These are phyloP conservation scores for Pleurotus pulmonarius DNA, from an alignment of 768 basidiomycete species.

Conservation along the genomic window DNA sequence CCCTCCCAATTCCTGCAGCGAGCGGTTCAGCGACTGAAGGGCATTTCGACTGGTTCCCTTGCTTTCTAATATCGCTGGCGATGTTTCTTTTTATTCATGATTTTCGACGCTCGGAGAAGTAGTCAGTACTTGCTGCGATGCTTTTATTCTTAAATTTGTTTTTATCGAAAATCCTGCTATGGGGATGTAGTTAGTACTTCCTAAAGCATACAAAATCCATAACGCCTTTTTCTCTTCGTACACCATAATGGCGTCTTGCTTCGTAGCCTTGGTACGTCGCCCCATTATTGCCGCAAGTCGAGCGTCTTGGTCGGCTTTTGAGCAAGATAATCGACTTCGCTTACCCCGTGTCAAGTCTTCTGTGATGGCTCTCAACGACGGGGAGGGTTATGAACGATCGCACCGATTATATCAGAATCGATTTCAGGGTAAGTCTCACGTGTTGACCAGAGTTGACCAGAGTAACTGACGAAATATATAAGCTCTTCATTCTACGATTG, in stretches of 20 bases:
- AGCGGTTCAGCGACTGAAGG: slow-evolving; percentile 34
- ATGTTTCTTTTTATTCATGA: background rate
- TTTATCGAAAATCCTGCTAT: background rate
- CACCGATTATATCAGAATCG: slow-evolving; percentile 6
- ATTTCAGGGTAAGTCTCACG: slow-evolving; percentile 9
- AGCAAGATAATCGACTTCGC: background rate
- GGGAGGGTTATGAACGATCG: slow-evolving; percentile 4
- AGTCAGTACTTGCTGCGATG: background rate
- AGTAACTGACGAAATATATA: slow-evolving; percentile 6
- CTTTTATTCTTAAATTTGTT: background rate
- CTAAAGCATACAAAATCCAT: background rate
- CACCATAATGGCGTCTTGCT: background rate
- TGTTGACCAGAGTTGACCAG: slow-evolving; percentile 9
- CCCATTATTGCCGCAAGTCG: too few relatives aligned
- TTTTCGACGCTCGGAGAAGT: background rate
- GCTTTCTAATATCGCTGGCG: slow-evolving; percentile 16
- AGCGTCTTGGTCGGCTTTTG: too few relatives aligned
- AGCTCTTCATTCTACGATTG: slow-evolving; percentile 20
- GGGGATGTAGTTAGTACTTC: slow-evolving; percentile 7
- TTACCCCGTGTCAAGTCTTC: slow-evolving; percentile 6
- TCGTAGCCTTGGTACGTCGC: too few relatives aligned
- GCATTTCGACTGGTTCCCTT: slow-evolving; percentile 22
- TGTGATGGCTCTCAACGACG: background rate
- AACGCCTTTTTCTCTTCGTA: background rate
- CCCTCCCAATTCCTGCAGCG: slow-evolving; percentile 31